Conservation (phyloP, 2,329 filamentous ascomycete genomes). For the Leptographium wingfieldii region DNA sequence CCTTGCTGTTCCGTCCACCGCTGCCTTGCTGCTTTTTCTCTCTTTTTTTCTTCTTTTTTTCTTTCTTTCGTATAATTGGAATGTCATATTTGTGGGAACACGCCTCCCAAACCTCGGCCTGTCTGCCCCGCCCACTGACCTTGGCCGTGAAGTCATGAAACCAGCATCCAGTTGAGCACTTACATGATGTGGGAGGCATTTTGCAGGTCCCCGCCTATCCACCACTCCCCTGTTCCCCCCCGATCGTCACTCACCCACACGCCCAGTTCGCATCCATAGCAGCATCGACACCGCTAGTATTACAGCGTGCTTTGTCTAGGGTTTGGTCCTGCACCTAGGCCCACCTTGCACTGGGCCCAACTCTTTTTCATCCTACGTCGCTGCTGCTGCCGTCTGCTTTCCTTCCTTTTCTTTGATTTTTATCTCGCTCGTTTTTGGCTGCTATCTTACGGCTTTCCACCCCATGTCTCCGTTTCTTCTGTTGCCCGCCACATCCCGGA, state of each 20-base stretch:
- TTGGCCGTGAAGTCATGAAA: neutral
- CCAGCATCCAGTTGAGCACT: neutral
- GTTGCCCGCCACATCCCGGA: no score
- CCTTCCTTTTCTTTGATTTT: neutral
- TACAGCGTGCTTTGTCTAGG: neutral
- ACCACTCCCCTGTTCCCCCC: neutral
- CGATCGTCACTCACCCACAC: conserved; percentile 1
- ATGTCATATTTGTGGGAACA: no score
- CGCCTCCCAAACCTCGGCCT: no score
- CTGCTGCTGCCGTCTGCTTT: neutral
- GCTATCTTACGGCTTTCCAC: neutral
- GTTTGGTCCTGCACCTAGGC: neutral
- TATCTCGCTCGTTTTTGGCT: neutral
- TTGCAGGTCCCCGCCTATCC: neutral
- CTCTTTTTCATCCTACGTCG: neutral
- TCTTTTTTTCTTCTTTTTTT: neutral
- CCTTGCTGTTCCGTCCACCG: neutral
- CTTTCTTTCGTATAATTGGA: neutral
- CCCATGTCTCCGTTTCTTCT: neutral
- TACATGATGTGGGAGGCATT: neutral
- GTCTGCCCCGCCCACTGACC: no score
- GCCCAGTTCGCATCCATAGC: neutral
- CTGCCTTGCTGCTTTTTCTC: neutral
- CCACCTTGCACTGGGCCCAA: neutral
- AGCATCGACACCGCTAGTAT: conserved; percentile 2